Base-by-base conservation (phyloP, 2,329 filamentous ascomycete genomes). In the Coniella lustricola region DNA sequence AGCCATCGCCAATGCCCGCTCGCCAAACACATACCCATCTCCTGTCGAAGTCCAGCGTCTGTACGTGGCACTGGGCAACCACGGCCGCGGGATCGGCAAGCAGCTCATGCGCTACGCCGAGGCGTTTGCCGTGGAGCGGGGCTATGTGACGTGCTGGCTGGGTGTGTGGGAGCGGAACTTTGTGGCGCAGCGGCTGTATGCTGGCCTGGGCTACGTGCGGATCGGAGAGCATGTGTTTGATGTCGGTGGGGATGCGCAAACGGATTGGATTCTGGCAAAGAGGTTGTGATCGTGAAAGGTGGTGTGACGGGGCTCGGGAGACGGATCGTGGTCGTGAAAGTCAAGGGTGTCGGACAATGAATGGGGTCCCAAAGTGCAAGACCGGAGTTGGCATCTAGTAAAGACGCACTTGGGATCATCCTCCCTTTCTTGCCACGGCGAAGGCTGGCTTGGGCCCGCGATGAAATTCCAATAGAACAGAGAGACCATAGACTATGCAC, bases 101-200 rank as follows among this genome's bases (percentile, higher is more conserved):
- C 52, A 57, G 25, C 55, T 70, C n/a, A 61, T 58, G 36, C 49
- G 46, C 9, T 52, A 43, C 14, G 50, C 64, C 10, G 64, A 67
- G 52, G 53, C 47, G 1, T 56, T 68, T 50, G 69, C 70, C 1
- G 56, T 59, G 4, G 59, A 65, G 22, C 1, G 4, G 36, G 69
- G 65, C 0, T 71, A 65, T 29, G 58, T 55, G 42, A 59, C 66
- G 21, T 58, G 74, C 16, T 75, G 71, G 70, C 55, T 74, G 9
- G 71, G 71, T 0, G 71, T 74, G 9, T 74, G 71, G 71, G 67
- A 74, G 44, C 67, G 72, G 52, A 74, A 73, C 45, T 32, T 46
- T 1, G 62, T 55, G 25, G 70, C 70, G 0, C 60, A 63, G 20
- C 61, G 49, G 31, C 59, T 67, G 4, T 75, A 75, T 55, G 60